These are phyloP conservation scores for Colletotrichum kahawae DNA, from an alignment of 2,329 filamentous ascomycete species.

Conservation along the genomic window DNA sequence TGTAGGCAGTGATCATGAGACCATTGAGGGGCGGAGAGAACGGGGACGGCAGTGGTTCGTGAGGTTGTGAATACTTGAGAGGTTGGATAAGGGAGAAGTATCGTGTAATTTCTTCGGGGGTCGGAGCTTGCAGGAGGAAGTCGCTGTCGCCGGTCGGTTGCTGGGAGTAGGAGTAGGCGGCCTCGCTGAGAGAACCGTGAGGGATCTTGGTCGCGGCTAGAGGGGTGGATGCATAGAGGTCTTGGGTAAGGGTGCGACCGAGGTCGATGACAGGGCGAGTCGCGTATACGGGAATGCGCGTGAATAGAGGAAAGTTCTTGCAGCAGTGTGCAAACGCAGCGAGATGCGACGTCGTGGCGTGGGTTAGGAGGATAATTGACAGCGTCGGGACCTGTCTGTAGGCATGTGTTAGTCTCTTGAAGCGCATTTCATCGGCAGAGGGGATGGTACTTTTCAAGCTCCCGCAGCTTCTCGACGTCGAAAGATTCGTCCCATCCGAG, in stretches of 20 bases:
- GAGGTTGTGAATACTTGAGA: constrained; percentile 95
- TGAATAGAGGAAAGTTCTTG: constrained; percentile 93
- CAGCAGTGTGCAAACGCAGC: constrained; percentile 96
- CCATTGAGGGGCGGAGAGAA: constrained; percentile 90
- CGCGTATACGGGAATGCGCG: constrained; percentile 91
- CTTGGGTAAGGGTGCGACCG: constrained; percentile 87
- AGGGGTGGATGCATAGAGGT: constrained; percentile 89
- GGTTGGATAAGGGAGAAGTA: constrained; percentile 93
- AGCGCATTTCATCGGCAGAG: neutral
- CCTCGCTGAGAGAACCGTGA: constrained; percentile 71
- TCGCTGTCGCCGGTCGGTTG: constrained; percentile 54
- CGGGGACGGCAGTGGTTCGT: constrained; percentile 84
- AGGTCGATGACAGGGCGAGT: constrained; percentile 93
- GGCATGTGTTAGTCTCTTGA: constrained; percentile 23
- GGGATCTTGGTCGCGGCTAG: constrained; percentile 87
- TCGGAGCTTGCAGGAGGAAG: constrained; percentile 73
- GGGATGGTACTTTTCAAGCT: constrained; percentile 80
- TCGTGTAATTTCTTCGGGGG: constrained; percentile 84
- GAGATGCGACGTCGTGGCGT: constrained; percentile 89
- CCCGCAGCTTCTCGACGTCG: constrained; percentile 78
- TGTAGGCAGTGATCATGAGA: constrained; percentile 94
- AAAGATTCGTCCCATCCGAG: constrained; percentile 97
- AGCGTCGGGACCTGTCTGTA: constrained; percentile 85
- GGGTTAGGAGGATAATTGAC: constrained; percentile 91
- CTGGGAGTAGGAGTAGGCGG: constrained; percentile 58